phyloP scores from a whole-genome alignment of 306 rosid genomes.

The Casuarina equisetifolia region DNA sequence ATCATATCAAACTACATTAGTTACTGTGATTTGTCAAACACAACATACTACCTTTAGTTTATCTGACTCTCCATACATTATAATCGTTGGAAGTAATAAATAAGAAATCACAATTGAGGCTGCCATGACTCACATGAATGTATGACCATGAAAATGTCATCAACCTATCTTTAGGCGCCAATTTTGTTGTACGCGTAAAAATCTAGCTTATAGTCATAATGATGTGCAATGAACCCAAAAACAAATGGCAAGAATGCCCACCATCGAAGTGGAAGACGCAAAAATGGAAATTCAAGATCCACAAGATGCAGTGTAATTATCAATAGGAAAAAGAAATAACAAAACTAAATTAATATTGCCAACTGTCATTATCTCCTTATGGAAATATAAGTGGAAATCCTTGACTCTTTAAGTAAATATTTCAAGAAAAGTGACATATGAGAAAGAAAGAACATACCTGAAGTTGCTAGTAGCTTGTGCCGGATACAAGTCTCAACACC shows the following conservation, averaged over 20 bases:
- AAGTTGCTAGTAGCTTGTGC: conserved; percentile 82
- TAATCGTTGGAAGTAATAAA: neutral
- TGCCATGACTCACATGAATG: neutral
- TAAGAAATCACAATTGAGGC: neutral
- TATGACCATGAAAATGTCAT: neutral
- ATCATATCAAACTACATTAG: neutral
- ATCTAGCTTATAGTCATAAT: neutral
- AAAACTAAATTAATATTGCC: neutral
- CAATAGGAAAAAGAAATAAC: neutral
- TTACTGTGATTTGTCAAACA: neutral
- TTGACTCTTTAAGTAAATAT: neutral
- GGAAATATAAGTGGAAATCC: neutral
- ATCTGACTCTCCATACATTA: neutral
- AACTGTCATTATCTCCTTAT: neutral
- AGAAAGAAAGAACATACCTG: conserved; percentile 53
- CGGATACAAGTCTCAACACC: conserved; percentile 86
- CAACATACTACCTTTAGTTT: neutral
- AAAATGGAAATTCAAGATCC: neutral
- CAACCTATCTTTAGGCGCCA: neutral
- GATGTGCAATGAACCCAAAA: neutral
- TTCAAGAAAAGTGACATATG: conserved; percentile 10
- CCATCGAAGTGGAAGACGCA: neutral
- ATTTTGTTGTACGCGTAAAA: neutral
- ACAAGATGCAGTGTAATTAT: neutral
- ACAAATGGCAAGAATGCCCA: neutral